These are phyloP conservation scores for Auricularia sp. DNA, from an alignment of 768 basidiomycete species.

Conservation along the genomic window DNA sequence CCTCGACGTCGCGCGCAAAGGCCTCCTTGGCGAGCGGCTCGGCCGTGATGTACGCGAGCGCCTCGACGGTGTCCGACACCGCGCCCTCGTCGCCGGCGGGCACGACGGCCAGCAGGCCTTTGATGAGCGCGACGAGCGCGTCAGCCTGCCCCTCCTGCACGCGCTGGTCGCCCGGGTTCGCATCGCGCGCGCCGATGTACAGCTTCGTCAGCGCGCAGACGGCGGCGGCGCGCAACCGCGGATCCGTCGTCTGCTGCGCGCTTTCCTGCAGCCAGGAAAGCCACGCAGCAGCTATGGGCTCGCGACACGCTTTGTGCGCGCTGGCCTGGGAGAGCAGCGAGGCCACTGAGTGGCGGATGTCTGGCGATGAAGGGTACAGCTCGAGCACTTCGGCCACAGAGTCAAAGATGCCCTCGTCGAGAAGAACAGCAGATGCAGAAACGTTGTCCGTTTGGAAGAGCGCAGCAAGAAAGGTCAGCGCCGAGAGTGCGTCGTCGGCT, in stretches of 20 bases:
- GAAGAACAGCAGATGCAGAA: conserved; percentile 55
- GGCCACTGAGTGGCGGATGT: conserved; percentile 51
- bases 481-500: conserved; percentile 25
- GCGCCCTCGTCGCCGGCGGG: conserved; percentile 30
- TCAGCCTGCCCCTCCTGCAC: conserved; percentile 26
- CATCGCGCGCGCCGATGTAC: conserved; percentile 39
- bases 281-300: conserved; percentile 45
- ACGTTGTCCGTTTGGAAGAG: conserved; percentile 76
- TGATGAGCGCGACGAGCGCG: conserved; percentile 46
- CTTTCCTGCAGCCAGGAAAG: conserved; percentile 59
- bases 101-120: conserved; percentile 36
- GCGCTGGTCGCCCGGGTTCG: conserved; percentile 32
- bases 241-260: conserved; percentile 37
- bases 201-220: conserved; percentile 74
- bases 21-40: conserved; percentile 53
- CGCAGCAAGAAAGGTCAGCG: conserved; percentile 61
- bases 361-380: conserved; percentile 38
- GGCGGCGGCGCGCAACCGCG: conserved; percentile 46
- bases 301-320: conserved; percentile 63
- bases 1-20: conserved; percentile 41
- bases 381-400: conserved; percentile 64
- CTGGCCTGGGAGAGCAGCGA: conserved; percentile 68
- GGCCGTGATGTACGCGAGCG: conserved; percentile 71
- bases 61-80: conserved; percentile 64
- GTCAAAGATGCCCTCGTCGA: conserved; percentile 51